Evolutionary conservation across 2,329 filamentous ascomycete genomes (phyloP).

Genomic region (Penicillium sp.): DNA sequence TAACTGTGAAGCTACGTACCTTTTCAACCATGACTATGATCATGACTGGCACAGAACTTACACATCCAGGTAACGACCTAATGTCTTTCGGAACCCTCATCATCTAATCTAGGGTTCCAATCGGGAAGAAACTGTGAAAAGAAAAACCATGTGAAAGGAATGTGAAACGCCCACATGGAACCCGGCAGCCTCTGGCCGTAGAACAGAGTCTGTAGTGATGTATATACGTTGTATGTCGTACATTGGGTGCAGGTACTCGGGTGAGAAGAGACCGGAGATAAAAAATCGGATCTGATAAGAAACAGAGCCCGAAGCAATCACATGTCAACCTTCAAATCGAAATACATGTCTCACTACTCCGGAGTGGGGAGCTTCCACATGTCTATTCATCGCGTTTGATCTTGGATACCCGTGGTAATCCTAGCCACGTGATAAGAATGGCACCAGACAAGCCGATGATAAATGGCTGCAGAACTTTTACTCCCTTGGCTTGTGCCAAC

Average conservation of each 20-base stretch:
- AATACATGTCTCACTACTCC: too few species aligned
- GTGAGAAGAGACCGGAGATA: not conserved
- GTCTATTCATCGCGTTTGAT: slow-evolving; percentile 12
- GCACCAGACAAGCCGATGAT: slow-evolving; percentile 54
- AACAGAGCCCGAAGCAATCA: slow-evolving; percentile 14
- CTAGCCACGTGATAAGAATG: slow-evolving; percentile 53
- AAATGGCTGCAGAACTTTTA: slow-evolving; percentile 61
- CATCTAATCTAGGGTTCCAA: too few species aligned
- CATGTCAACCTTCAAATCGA: slow-evolving; percentile 16
- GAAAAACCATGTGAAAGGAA: too few species aligned
- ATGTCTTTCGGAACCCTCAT: too few species aligned
- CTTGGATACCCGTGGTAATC: slow-evolving; percentile 30
- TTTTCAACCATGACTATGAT: too few species aligned
- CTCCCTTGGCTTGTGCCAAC: slow-evolving; percentile 55
- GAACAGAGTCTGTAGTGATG: too few species aligned
- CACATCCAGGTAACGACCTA: too few species aligned
- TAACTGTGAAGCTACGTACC: too few species aligned
- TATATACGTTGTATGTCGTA: not conserved
- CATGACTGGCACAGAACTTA: too few species aligned
- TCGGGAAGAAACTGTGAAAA: too few species aligned
- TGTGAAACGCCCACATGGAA: not conserved
- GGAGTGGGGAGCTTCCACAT: not conserved
- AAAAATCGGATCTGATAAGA: slow-evolving; percentile 27
- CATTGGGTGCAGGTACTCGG: not conserved
- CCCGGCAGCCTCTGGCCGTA: too few species aligned